Percentiles rank a stretch among this genome's conserved stretches.
Conservation (phyloP, 768 basidiomycete genomes). For the Kwoniella dejecticola region DNA sequence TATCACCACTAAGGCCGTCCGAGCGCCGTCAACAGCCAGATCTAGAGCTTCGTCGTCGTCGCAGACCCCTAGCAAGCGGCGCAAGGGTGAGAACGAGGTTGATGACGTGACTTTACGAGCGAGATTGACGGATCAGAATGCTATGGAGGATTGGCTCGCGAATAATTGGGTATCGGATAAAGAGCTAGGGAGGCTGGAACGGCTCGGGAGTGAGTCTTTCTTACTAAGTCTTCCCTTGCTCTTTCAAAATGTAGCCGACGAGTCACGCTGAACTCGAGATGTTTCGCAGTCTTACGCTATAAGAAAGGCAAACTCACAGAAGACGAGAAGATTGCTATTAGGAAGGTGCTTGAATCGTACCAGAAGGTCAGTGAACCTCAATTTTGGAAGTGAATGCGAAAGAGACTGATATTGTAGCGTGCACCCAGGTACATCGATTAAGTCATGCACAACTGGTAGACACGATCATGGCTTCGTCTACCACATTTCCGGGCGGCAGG, state of each 20-base stretch:
- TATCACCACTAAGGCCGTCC: background rate
- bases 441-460: conserved; percentile 30
- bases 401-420: background rate
- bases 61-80: background rate
- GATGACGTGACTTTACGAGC: conserved; percentile 13
- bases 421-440: conserved; percentile 26
- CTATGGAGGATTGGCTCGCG: conserved; percentile 27
- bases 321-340: conserved; percentile 27
- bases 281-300: conserved; percentile 33
- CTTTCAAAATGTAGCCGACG: too few relatives aligned
- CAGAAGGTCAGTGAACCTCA: conserved; percentile 19
- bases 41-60: background rate
- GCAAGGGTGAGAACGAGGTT: background rate
- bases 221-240: background rate
- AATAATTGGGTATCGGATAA: conserved; percentile 24
- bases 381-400: background rate
- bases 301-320: conserved; percentile 34
- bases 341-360: conserved; percentile 19
- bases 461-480: conserved; percentile 29
- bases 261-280: too few relatives aligned
- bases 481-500: conserved; percentile 1
- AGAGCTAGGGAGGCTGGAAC: conserved; percentile 32
- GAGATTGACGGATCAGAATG: conserved; percentile 15
- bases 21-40: background rate
- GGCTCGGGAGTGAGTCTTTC: conserved; percentile 31